A percentile compares a stretch with the other conserved stretches of the same genome.
Conservation (phyloP, 2,329 filamentous ascomycete species). For the Phyllosticta citribraziliensis region DNA sequence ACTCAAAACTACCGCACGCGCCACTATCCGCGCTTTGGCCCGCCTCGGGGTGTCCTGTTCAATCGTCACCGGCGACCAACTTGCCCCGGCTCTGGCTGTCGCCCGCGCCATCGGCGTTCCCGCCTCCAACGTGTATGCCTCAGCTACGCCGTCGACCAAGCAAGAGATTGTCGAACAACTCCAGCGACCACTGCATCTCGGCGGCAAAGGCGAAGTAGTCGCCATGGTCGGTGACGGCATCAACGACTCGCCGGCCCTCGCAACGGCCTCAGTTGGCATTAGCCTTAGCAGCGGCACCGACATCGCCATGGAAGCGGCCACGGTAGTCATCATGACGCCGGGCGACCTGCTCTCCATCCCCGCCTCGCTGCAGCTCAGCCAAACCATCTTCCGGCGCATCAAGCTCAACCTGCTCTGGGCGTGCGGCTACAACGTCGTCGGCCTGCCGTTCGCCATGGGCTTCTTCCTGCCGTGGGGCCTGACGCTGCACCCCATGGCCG, state of each 20-base stretch:
- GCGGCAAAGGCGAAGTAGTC: slow-evolving; percentile 55
- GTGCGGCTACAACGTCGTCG: slow-evolving; percentile 83
- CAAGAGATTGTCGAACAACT: slow-evolving; percentile 72
- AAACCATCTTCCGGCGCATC: slow-evolving; percentile 82
- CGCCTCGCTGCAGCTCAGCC: slow-evolving; percentile 69
- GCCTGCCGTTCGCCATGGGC: slow-evolving; percentile 94
- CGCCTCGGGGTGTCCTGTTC: slow-evolving; percentile 78
- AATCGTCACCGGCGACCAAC: slow-evolving; percentile 90
- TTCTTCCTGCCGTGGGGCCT: slow-evolving; percentile 83
- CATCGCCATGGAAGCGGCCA: slow-evolving; percentile 94
- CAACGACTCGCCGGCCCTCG: slow-evolving; percentile 93
- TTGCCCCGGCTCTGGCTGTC: slow-evolving; percentile 72
- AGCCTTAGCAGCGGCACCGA: slow-evolving; percentile 88
- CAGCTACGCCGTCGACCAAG: slow-evolving; percentile 86
- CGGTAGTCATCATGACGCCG: slow-evolving; percentile 89
- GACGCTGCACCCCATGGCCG: slow-evolving; percentile 86
- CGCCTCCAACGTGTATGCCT: slow-evolving; percentile 65
- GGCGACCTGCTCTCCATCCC: slow-evolving; percentile 91
- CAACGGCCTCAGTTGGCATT: slow-evolving; percentile 86
- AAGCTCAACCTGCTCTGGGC: slow-evolving; percentile 90
- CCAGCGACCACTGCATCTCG: slow-evolving; percentile 39
- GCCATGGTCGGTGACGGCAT: slow-evolving; percentile 97
- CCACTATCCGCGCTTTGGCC: slow-evolving; percentile 70
- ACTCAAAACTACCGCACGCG: slow-evolving; percentile 77
- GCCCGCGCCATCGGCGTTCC: slow-evolving; percentile 75